Percentiles rank a stretch among this genome's conserved stretches.
phyloP scores from a whole-genome alignment of 495 filamentous ascomycete genomes.

The Talaromyces wortmannii region DNA sequence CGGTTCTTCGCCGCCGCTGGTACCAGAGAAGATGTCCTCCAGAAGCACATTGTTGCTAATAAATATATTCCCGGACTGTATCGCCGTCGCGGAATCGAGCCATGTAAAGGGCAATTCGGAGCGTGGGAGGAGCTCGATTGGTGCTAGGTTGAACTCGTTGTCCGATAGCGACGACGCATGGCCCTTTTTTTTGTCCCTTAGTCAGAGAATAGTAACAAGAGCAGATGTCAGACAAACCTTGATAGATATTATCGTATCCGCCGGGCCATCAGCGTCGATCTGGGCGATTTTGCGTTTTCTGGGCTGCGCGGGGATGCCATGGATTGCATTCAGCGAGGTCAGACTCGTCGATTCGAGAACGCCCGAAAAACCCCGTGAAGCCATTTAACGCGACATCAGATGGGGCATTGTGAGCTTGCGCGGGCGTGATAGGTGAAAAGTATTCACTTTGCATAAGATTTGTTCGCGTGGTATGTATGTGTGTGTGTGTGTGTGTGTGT shows the following conservation, averaged over 20 bases:
- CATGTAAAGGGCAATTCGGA: conserved; percentile 51
- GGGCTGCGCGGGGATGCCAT: conserved; percentile 15
- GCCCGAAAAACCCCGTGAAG: conserved; percentile 23
- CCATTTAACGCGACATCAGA: conserved; percentile 17
- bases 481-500: too few relatives aligned
- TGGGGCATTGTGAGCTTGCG: not conserved
- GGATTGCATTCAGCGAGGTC: conserved; percentile 24
- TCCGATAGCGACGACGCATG: conserved; percentile 48
- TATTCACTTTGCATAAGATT: not conserved
- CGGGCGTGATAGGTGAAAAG: not conserved
- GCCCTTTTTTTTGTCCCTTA: conserved; percentile 38
- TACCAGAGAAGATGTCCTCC: conserved; percentile 26
- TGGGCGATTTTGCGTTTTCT: conserved; percentile 29
- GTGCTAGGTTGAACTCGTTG: conserved; percentile 53
- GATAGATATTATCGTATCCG: conserved; percentile 4
- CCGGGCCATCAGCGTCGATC: conserved; percentile 14
- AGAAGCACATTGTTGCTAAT: conserved; percentile 55
- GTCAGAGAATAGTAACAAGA: not conserved
- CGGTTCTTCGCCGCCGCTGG: conserved; percentile 23
- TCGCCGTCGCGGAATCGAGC: conserved; percentile 48
- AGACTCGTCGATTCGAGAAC: conserved; percentile 28
- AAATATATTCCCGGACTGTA: conserved; percentile 46
- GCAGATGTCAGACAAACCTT: not conserved
- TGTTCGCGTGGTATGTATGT: too few relatives aligned
- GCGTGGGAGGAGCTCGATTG: conserved; percentile 55